Conservation (phyloP, 1,284 basidiomycete species). For the Moesziomyces sp. region DNA sequence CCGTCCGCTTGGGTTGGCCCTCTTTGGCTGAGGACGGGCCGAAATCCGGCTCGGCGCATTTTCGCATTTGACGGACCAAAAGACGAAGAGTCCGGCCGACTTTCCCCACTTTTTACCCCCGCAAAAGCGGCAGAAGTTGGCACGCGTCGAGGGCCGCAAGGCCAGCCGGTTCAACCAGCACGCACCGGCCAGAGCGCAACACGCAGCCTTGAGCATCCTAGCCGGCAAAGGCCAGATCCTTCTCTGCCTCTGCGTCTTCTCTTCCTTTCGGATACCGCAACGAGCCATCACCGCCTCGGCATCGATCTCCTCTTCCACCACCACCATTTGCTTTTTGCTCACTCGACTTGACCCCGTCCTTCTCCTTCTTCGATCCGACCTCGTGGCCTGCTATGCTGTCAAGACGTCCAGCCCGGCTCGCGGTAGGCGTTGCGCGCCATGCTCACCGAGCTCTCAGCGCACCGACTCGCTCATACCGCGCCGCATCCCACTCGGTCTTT, state of each 20-base stretch:
- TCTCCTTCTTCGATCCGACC: neutral
- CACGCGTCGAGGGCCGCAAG: neutral
- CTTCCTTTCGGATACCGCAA: neutral
- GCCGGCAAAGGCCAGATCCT: too few species aligned
- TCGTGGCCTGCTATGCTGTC: conserved; percentile 11
- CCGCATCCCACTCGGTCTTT: conserved; percentile 33
- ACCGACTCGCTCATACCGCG: conserved; percentile 17
- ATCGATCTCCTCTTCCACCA: neutral
- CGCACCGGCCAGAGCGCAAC: too few species aligned
- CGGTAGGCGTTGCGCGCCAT: conserved; percentile 14
- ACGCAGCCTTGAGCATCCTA: too few species aligned
- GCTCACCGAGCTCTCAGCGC: conserved; percentile 1
- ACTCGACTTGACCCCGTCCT: too few species aligned
- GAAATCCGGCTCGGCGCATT: neutral
- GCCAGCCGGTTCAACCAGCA: neutral
- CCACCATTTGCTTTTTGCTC: neutral
- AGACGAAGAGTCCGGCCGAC: neutral
- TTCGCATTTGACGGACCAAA: neutral
- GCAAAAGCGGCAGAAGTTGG: neutral
- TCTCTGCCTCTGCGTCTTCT: neutral
- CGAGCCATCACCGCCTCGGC: too few species aligned
- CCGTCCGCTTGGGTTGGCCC: too few species aligned
- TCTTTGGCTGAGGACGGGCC: neutral
- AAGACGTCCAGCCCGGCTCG: conserved; percentile 9
- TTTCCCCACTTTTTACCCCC: neutral